These are phyloP conservation scores for Volvox africanus DNA, from an alignment of 139 green algal species.

Conservation along the genomic window DNA sequence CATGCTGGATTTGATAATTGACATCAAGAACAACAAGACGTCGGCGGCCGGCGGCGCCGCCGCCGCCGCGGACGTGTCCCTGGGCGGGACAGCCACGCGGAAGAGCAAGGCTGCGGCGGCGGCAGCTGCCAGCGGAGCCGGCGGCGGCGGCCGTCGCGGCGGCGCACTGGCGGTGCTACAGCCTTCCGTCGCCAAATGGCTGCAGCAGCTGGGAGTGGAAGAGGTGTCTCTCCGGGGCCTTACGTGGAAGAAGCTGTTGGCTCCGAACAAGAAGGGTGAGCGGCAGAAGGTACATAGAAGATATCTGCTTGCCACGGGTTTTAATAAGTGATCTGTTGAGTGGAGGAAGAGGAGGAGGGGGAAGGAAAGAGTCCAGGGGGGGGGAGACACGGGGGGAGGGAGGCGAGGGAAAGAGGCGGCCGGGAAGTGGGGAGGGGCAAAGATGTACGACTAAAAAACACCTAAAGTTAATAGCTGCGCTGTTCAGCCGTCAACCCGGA, in stretches of 20 bases:
- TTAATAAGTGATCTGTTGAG: too few relatives aligned
- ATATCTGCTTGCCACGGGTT: too few relatives aligned
- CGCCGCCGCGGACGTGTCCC: neutral
- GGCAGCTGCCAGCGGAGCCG: neutral
- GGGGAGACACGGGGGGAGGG: neutral
- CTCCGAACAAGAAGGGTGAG: slow-evolving; percentile 74
- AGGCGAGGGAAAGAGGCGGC: neutral
- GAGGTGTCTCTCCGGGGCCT: slow-evolving; percentile 75
- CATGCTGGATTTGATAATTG: slow-evolving; percentile 86
- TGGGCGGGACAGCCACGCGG: slow-evolving; percentile 8
- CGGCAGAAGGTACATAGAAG: too few relatives aligned
- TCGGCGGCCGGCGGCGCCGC: slow-evolving; percentile 15
- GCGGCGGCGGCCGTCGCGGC: slow-evolving; percentile 29
- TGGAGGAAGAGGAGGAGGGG: too few relatives aligned
- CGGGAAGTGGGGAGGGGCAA: too few relatives aligned
- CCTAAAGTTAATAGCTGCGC: too few relatives aligned
- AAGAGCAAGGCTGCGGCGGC: slow-evolving; percentile 14
- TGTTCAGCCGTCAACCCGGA: too few relatives aligned
- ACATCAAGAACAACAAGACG: slow-evolving; percentile 91
- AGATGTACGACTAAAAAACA: too few relatives aligned
- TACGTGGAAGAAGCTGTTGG: slow-evolving; percentile 78
- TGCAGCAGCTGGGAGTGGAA: slow-evolving; percentile 65
- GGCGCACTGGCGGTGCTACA: slow-evolving; percentile 61
- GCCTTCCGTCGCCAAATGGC: slow-evolving; percentile 63
- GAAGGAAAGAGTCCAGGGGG: too few relatives aligned